Percentiles rank a stretch among this genome's conserved stretches.
Conservation (phyloP, 148 eudicot genomes). For the Cornus suecica region DNA sequence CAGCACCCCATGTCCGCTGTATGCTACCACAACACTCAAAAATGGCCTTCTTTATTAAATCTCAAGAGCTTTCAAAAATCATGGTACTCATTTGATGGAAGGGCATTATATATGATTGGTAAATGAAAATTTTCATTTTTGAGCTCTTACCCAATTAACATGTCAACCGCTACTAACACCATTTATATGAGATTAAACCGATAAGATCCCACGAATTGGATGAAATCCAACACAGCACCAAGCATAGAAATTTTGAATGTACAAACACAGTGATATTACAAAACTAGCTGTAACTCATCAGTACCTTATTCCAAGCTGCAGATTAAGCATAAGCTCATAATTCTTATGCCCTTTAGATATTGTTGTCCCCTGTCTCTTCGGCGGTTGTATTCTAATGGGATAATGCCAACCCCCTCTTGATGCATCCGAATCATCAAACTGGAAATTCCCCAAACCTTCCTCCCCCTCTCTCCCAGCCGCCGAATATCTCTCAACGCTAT, state of each 20-base stretch:
- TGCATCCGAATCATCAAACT: slow-evolving; percentile 20
- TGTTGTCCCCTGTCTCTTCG: slow-evolving; percentile 59
- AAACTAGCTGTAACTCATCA: not conserved
- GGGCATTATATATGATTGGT: not conserved
- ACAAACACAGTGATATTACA: not conserved
- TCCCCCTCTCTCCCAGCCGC: slow-evolving; percentile 10
- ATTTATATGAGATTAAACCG: not conserved
- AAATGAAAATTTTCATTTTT: no score
- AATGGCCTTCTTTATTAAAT: not conserved
- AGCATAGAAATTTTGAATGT: not conserved
- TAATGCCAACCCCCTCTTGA: not conserved
- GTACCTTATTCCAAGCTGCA: slow-evolving; percentile 95
- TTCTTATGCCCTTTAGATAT: slow-evolving; percentile 82
- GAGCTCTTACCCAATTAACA: not conserved
- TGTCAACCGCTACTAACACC: not conserved
- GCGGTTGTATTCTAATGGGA: slow-evolving; percentile 27
- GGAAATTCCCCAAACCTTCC: slow-evolving; percentile 26
- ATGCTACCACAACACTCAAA: no score
- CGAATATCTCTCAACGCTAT: slow-evolving; percentile 10
- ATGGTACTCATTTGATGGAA: not conserved
- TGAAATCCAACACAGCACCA: not conserved
- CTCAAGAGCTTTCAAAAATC: not conserved
- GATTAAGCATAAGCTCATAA: slow-evolving; percentile 88
- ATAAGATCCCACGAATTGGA: not conserved
- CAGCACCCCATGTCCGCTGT: no score